These are phyloP conservation scores for Lentinula lateritia DNA, from an alignment of 768 basidiomycete genomes.

Conservation along the genomic window DNA sequence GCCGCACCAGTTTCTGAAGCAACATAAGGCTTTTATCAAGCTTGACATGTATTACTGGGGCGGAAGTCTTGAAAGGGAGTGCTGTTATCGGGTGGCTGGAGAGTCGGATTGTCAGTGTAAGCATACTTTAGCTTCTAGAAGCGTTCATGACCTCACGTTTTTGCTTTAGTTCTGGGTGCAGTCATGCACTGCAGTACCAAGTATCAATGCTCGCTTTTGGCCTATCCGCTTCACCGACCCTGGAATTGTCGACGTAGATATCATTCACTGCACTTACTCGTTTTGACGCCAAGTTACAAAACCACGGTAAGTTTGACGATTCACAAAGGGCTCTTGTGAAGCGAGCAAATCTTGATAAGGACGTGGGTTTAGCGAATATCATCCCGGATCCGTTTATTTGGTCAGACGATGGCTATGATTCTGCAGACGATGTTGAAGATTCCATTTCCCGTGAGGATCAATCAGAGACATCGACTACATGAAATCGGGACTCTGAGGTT, in stretches of 20 bases:
- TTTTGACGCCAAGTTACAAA: slow-evolving; percentile 14
- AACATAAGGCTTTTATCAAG: slow-evolving; percentile 11
- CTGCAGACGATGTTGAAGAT: not conserved
- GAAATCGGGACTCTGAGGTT: too few species aligned
- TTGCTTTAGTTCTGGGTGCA: slow-evolving; percentile 13
- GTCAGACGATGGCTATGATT: slow-evolving; percentile 13
- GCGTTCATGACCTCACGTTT: not conserved
- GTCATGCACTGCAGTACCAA: slow-evolving; percentile 7
- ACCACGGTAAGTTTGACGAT: slow-evolving; percentile 12
- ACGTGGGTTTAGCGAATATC: not conserved
- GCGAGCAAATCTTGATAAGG: not conserved
- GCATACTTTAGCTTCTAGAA: not conserved
- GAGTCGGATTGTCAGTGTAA: slow-evolving; percentile 14
- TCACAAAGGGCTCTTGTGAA: not conserved
- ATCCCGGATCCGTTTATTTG: slow-evolving; percentile 9
- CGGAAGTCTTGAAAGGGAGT: slow-evolving; percentile 11
- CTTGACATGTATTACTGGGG: slow-evolving; percentile 16
- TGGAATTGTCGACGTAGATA: not conserved
- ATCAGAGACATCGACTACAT: not conserved
- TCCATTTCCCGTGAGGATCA: not conserved
- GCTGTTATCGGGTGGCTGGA: slow-evolving; percentile 16
- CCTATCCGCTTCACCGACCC: slow-evolving; percentile 14
- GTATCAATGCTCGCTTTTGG: slow-evolving; percentile 12
- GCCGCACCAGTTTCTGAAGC: slow-evolving; percentile 6
- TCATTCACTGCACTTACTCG: not conserved